phyloP scores from a whole-genome alignment of 768 basidiomycete species.

The Termitomyces sp. region DNA sequence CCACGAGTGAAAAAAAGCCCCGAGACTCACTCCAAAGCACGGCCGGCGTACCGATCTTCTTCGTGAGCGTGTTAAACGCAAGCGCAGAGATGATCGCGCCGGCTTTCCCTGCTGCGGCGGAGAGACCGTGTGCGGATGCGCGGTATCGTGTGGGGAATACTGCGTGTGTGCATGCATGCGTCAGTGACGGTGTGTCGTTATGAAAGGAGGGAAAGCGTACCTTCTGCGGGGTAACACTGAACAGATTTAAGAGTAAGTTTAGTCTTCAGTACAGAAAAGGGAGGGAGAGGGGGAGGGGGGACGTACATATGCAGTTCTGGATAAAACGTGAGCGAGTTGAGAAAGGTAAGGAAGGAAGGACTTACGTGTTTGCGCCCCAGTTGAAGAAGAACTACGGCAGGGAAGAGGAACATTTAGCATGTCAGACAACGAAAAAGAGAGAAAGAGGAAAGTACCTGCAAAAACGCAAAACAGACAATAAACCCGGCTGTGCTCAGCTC shows the following conservation, averaged over 20 bases:
- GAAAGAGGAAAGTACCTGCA: constrained; percentile 38
- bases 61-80: constrained; percentile 61
- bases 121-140: constrained; percentile 71
- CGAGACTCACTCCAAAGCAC: constrained; percentile 69
- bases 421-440: background rate
- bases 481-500: constrained; percentile 54
- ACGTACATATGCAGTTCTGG: constrained; percentile 50
- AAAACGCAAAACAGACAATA: constrained; percentile 67
- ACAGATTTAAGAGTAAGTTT: too few species aligned
- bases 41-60: constrained; percentile 57
- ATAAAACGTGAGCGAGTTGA: background rate
- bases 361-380: constrained; percentile 71
- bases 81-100: constrained; percentile 78
- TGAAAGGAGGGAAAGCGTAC: background rate
- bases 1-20: too few species aligned
- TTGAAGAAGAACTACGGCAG: constrained; percentile 78
- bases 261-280: too few species aligned
- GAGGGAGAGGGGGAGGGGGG: background rate
- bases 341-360: background rate
- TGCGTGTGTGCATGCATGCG: too few species aligned
- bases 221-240: constrained; percentile 68
- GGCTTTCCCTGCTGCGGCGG: constrained; percentile 68
- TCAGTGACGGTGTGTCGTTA: too few species aligned
- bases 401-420: too few species aligned
- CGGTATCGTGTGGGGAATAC: constrained; percentile 77